These are phyloP conservation scores for Lagerstroemia fauriei DNA, from an alignment of 441 rosid species.

Conservation along the genomic window DNA sequence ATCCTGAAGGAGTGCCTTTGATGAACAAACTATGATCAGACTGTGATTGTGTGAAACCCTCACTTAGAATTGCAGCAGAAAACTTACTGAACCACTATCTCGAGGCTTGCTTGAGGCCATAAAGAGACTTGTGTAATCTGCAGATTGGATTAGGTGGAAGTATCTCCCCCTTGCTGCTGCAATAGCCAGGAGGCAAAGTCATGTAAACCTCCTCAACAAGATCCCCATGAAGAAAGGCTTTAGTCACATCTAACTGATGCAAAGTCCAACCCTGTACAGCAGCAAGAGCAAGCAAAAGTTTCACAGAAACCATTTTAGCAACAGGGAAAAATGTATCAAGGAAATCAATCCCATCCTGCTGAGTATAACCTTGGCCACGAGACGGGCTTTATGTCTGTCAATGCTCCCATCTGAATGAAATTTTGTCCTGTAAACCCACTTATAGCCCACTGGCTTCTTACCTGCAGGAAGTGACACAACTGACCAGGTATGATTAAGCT, in stretches of 20 bases:
- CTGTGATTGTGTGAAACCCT: neutral
- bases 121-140: neutral
- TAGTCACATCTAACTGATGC: neutral
- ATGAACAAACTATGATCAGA: neutral
- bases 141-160: neutral
- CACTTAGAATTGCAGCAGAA: neutral
- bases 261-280: neutral
- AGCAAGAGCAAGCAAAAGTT: neutral
- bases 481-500: neutral
- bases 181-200: neutral
- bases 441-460: neutral
- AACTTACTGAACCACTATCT: neutral
- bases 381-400: neutral
- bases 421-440: too few relatives aligned
- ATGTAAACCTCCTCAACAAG: neutral
- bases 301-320: neutral
- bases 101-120: neutral
- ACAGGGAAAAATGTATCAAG: neutral
- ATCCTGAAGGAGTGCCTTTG: neutral
- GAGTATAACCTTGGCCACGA: neutral
- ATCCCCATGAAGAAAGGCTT: neutral
- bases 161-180: neutral
- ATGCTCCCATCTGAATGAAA: neutral
- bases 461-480: neutral
- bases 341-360: neutral